A percentile compares a stretch with the other conserved stretches of the same genome.
Evolutionary conservation across 495 filamentous ascomycete species (phyloP).

Genomic region (Penicillium longicatenatum): DNA sequence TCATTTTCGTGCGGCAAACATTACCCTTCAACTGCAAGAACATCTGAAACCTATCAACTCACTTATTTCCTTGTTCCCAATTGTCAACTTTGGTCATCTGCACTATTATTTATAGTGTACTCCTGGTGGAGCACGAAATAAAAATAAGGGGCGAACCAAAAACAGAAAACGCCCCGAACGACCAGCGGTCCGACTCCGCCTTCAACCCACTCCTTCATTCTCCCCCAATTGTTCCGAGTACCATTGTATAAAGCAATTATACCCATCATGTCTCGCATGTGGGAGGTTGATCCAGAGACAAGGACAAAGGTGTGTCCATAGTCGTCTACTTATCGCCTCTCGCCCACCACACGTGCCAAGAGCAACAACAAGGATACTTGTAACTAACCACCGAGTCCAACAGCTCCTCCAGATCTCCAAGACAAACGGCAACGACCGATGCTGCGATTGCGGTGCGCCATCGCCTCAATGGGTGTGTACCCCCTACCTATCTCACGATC

Average conservation of each 20-base stretch:
- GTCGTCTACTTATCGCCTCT: slow-evolving; percentile 1
- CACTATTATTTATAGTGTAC: not conserved
- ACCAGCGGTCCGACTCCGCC: slow-evolving; percentile 14
- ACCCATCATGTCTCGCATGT: slow-evolving; percentile 66
- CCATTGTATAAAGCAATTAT: slow-evolving; percentile 8
- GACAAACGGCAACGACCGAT: slow-evolving; percentile 78
- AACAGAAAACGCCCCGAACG: slow-evolving; percentile 7
- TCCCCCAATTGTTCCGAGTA: slow-evolving; percentile 8
- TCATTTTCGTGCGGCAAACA: slow-evolving; percentile 9
- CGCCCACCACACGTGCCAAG: slow-evolving; percentile 4
- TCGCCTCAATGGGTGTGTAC: slow-evolving; percentile 82
- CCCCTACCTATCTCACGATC: slow-evolving; percentile 1
- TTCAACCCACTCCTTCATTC: slow-evolving; percentile 5
- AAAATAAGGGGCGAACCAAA: slow-evolving; percentile 17
- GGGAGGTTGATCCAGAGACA: slow-evolving; percentile 97
- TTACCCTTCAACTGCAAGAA: slow-evolving; percentile 12
- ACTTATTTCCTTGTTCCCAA: not conserved
- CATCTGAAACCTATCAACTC: slow-evolving; percentile 15
- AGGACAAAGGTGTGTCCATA: slow-evolving; percentile 71
- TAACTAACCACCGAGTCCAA: slow-evolving; percentile 19
- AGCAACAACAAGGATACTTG: not conserved
- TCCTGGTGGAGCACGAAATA: slow-evolving; percentile 7
- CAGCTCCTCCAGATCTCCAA: slow-evolving; percentile 90
- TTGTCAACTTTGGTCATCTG: not conserved
- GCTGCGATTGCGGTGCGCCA: slow-evolving; percentile 92